phyloP scores from a whole-genome alignment of 106 monocot genomes.

The Iris macrosiphon region DNA sequence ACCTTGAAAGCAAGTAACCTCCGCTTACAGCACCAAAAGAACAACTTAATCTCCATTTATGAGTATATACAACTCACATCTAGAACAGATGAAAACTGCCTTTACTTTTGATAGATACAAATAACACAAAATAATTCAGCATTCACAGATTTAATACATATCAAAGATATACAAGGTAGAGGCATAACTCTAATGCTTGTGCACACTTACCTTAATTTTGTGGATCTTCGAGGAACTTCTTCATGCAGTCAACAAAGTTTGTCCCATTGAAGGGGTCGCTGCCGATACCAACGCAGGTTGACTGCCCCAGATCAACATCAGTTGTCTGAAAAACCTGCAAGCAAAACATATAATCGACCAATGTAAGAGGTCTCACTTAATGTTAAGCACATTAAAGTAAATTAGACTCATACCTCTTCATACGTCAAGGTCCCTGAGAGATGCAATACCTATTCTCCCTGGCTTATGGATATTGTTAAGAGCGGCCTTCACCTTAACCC shows the following conservation, averaged over 20 bases:
- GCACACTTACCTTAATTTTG: slow-evolving; percentile 80
- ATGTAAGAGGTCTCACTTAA: not conserved
- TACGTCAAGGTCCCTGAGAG: slow-evolving; percentile 97
- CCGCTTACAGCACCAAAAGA: too few species aligned
- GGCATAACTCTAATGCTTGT: not conserved
- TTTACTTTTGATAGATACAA: not conserved
- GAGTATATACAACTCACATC: too few species aligned
- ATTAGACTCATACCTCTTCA: slow-evolving; percentile 65
- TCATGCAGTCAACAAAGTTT: slow-evolving; percentile 92
- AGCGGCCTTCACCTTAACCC: slow-evolving; percentile 93
- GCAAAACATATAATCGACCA: not conserved
- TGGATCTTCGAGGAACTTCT: slow-evolving; percentile 81
- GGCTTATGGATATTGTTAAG: slow-evolving; percentile 98
- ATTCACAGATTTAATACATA: not conserved
- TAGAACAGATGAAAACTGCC: too few species aligned
- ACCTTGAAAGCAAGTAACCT: too few species aligned
- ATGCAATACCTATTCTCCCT: slow-evolving; percentile 87
- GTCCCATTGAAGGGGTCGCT: slow-evolving; percentile 98
- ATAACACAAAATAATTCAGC: not conserved
- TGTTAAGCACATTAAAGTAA: not conserved
- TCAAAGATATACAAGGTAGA: not conserved
- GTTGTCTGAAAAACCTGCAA: slow-evolving; percentile 96
- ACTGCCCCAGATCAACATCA: slow-evolving; percentile 90
- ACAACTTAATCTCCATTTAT: too few species aligned
- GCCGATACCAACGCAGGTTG: slow-evolving; percentile 97